Evolutionary conservation across 2,329 filamentous ascomycete genomes (phyloP), one percentile per base, ranked within the genome.

Genomic region (Pseudocercospora fijiensis): DNA sequence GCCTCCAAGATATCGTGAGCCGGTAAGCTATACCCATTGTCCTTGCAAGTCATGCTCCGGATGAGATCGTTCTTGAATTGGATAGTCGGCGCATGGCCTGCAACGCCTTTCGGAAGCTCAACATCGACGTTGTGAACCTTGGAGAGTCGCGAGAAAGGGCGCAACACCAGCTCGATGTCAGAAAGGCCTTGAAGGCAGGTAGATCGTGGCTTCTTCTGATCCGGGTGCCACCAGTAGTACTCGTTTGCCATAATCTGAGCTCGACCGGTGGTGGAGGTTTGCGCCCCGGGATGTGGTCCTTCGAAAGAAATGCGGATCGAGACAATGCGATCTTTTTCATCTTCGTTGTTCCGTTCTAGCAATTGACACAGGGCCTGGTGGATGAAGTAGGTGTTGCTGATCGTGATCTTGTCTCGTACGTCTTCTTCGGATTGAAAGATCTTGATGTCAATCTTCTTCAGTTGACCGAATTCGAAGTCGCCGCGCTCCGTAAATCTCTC

Each of bases 311-410:
- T 65, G 1, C 27, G 65, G 51, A 76, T 53, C 26, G 52, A 60
- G 3, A 63, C 66, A 45, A 73, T 71, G 22, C 64, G 67, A 27
- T 72, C 60, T 41, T 59, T 53, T 13, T 68, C 67, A 27, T 56
- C 27, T 11, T 52, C 52, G 13, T 57, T 59, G 13, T 63, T 55
- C 9, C 68, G 63, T n/a, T 71, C 60, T 7, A 76, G 66, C 11
- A 74, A 63, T 10, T 63, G 65, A 52, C 63, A 65, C 4, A 76
- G 66, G 10, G 72, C 70, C 7, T 67, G 64, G 18, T 65, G 61
- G 69, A 73, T 74, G 68, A 69, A 74, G 64, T 71, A 73, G 0
- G 73, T 74, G 62, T 72, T 71, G 58, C 74, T 63, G 1, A 68
- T 57, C 2, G 66, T 52, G 20, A 55, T 57, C 22, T 57, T 65